phyloP scores from a whole-genome alignment of 345 rosid species.

The Ceriops zippeliana region DNA sequence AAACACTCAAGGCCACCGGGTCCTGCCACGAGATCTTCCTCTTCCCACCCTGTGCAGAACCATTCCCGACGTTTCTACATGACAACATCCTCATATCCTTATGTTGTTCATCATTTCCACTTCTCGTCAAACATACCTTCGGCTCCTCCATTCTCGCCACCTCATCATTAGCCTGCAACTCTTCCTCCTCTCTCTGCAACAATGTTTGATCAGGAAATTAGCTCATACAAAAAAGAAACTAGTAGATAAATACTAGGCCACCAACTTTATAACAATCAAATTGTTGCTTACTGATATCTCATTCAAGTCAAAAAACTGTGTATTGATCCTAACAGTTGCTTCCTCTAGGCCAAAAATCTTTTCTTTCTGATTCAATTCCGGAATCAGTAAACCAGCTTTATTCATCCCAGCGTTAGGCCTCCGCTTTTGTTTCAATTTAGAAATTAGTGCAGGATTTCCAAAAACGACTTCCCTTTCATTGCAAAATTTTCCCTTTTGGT shows the following conservation, averaged over 20 bases:
- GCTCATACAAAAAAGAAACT: conserved; percentile 3
- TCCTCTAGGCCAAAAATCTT: conserved; percentile 40
- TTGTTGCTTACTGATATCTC: conserved; percentile 63
- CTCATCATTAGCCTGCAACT: conserved; percentile 38
- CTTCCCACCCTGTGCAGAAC: conserved; percentile 55
- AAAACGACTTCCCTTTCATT: conserved; percentile 16
- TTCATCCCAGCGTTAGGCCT: conserved; percentile 22
- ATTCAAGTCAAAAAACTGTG: conserved; percentile 73
- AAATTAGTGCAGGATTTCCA: conserved; percentile 13
- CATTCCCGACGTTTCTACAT: conserved; percentile 57
- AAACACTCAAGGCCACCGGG: conserved; percentile 78
- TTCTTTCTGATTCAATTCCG: conserved; percentile 38
- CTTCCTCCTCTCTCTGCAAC: conserved; percentile 78
- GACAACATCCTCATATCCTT: conserved; percentile 49
- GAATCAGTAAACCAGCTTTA: conserved; percentile 16
- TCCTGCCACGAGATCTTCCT: conserved; percentile 97
- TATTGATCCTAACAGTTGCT: conserved; percentile 25
- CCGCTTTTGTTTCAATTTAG: conserved; percentile 45
- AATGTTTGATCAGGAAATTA: conserved; percentile 3
- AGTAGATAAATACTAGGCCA: background rate
- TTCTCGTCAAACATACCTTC: conserved; percentile 30
- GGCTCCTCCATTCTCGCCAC: conserved; percentile 38
- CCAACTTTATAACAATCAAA: background rate
- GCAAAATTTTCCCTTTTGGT: conserved; percentile 32
- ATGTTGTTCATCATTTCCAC: conserved; percentile 45